phyloP scores from a whole-genome alignment of 2,329 filamentous ascomycete genomes.

The Rhynchosporium graminicola region DNA sequence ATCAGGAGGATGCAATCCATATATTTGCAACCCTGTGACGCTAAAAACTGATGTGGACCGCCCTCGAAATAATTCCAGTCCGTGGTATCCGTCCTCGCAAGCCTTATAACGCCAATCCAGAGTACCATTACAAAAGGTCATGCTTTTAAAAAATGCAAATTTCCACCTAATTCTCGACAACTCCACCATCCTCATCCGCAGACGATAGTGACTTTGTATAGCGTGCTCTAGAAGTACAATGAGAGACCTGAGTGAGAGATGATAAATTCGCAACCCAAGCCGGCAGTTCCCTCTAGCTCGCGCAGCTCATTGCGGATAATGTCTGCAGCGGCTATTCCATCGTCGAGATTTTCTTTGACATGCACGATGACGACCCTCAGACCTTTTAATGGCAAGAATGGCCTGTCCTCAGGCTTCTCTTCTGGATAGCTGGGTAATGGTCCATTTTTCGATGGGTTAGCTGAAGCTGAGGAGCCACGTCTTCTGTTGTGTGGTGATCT shows the following conservation, averaged over 20 bases:
- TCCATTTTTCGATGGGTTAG: not conserved
- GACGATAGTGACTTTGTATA: not conserved
- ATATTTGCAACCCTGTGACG: too few species aligned
- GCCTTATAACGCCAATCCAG: too few species aligned
- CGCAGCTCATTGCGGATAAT: conserved; percentile 70
- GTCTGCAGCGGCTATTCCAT: conserved; percentile 65
- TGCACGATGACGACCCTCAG: conserved; percentile 88
- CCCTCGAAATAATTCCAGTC: too few species aligned
- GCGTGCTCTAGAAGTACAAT: conserved; percentile 41
- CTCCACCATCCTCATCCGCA: not conserved
- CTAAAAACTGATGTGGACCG: too few species aligned
- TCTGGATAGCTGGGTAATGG: not conserved
- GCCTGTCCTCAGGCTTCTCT: not conserved
- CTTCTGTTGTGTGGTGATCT: not conserved
- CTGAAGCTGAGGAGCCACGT: not conserved
- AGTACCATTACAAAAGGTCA: too few species aligned
- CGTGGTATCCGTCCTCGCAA: too few species aligned
- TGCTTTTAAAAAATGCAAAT: too few species aligned
- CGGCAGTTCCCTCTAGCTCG: conserved; percentile 55
- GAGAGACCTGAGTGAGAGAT: conserved; percentile 67
- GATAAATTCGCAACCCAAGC: conserved; percentile 78
- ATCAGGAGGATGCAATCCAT: too few species aligned
- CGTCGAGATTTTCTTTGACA: conserved; percentile 81
- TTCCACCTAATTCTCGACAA: not conserved
- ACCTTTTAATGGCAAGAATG: conserved; percentile 55